These are phyloP conservation scores for Trichaptum fuscoviolaceum DNA, from an alignment of 768 basidiomycete species.

Conservation along the genomic window DNA sequence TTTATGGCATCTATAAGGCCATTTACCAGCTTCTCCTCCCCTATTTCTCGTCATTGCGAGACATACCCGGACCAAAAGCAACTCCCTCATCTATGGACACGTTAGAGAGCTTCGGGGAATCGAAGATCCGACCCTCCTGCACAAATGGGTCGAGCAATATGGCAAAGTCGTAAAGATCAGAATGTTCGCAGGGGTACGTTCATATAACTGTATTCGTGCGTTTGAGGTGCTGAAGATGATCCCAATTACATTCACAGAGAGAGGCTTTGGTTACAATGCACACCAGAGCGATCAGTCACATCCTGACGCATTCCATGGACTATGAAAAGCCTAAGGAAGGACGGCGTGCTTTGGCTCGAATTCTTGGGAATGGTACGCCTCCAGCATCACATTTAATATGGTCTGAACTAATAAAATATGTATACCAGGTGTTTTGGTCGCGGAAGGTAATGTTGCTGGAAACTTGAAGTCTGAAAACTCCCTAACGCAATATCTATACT, in stretches of 20 bases:
- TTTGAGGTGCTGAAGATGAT: neutral
- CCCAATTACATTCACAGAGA: slow-evolving; percentile 16
- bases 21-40: neutral
- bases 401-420: neutral
- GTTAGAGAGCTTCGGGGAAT: slow-evolving; percentile 37
- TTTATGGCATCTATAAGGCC: slow-evolving; percentile 2
- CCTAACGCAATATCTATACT: too few relatives aligned
- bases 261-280: slow-evolving; percentile 52
- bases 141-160: slow-evolving; percentile 45
- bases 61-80: slow-evolving; percentile 48
- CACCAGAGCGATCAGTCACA: slow-evolving; percentile 55
- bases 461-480: neutral
- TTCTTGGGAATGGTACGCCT: slow-evolving; percentile 31
- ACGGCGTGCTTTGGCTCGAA: slow-evolving; percentile 30
- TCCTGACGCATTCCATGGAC: slow-evolving; percentile 49
- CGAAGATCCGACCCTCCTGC: slow-evolving; percentile 31
- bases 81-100: slow-evolving; percentile 44
- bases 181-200: slow-evolving; percentile 39
- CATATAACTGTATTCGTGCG: too few relatives aligned
- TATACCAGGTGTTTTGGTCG: slow-evolving; percentile 40
- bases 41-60: slow-evolving; percentile 35
- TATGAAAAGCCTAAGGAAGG: slow-evolving; percentile 50
- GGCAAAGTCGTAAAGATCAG: slow-evolving; percentile 42
- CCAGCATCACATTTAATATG: neutral
- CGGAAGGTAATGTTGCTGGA: slow-evolving; percentile 26